Conservation (phyloP, 306 rosid genomes). For the Vigna unguiculata region DNA sequence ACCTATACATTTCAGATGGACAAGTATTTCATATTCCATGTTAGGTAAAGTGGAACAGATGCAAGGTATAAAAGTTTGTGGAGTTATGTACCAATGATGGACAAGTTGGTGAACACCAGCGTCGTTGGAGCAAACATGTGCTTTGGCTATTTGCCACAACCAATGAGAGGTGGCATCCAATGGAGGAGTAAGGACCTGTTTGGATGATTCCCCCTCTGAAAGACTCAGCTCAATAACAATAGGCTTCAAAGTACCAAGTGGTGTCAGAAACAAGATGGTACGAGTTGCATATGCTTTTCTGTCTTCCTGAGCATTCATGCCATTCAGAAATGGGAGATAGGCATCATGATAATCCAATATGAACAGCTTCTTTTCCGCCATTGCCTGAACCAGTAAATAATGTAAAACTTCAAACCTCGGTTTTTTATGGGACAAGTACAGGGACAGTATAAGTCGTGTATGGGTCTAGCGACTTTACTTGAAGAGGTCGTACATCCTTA, state of each 20-base stretch:
- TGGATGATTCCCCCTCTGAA: constrained; percentile 33
- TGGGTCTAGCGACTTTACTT: too few species aligned
- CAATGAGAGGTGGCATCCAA: constrained; percentile 51
- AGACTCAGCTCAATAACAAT: constrained; percentile 51
- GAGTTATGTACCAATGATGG: constrained; percentile 48
- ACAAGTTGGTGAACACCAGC: constrained; percentile 52
- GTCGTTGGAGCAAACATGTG: constrained; percentile 55
- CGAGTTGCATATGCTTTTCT: constrained; percentile 53
- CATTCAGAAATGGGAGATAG: constrained; percentile 48
- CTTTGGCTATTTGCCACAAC: constrained; percentile 54
- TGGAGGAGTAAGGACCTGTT: constrained; percentile 52
- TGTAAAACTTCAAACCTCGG: neutral
- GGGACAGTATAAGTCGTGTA: too few species aligned
- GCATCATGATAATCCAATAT: constrained; percentile 51
- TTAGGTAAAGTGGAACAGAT: neutral
- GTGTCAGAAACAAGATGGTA: constrained; percentile 41
- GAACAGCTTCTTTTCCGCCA: constrained; percentile 47
- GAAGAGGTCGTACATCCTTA: too few species aligned
- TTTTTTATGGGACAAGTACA: too few species aligned
- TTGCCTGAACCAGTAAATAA: constrained; percentile 40
- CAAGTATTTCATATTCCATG: neutral
- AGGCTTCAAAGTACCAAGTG: constrained; percentile 47
- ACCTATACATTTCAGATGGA: constrained; percentile 37
- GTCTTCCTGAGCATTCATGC: constrained; percentile 44
- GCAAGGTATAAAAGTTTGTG: neutral